Evolutionary conservation across 2,329 filamentous ascomycete species (phyloP).

Genomic region (Calonectria hongkongensis): DNA sequence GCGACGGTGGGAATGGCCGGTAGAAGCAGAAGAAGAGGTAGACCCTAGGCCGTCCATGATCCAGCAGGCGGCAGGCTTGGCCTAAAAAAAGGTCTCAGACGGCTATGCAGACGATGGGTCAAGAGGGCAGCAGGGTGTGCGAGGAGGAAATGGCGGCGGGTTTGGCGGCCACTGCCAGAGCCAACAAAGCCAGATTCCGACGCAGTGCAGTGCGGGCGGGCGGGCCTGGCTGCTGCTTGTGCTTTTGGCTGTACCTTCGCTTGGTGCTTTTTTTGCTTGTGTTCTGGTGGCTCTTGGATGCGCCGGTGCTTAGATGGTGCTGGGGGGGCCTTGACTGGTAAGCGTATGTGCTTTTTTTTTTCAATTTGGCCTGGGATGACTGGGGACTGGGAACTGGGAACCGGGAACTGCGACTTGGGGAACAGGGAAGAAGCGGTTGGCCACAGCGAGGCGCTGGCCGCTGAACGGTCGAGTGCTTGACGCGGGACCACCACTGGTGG

Average conservation of each 20-base stretch:
- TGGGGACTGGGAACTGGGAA: conserved; percentile 38
- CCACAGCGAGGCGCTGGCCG: conserved; percentile 36
- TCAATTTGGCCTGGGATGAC: conserved; percentile 23
- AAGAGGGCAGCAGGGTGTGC: conserved; percentile 54
- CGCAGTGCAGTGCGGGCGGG: conserved; percentile 45
- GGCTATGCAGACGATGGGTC: conserved; percentile 53
- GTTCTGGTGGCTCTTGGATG: conserved; percentile 25
- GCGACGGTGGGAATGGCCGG: conserved; percentile 73
- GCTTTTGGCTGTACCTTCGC: conserved; percentile 41
- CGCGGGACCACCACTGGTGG: conserved; percentile 30
- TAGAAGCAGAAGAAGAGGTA: conserved; percentile 59
- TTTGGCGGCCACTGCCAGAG: conserved; percentile 47
- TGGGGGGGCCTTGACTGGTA: conserved; percentile 7
- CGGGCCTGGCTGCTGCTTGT: conserved; percentile 38
- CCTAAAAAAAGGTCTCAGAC: conserved; percentile 56
- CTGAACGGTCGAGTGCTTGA: conserved; percentile 30
- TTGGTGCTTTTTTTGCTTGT: conserved; percentile 34
- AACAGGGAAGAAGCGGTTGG: conserved; percentile 35
- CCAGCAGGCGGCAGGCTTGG: conserved; percentile 54
- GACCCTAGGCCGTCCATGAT: conserved; percentile 70
- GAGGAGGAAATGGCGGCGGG: conserved; percentile 49
- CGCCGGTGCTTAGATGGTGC: conserved; percentile 12
- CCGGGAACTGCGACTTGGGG: conserved; percentile 37
- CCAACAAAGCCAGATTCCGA: conserved; percentile 52
- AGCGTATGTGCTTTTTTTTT: conserved; percentile 28